These are phyloP conservation scores for Fusarium tuaranense DNA, from an alignment of 2,329 filamentous ascomycete species.

Conservation along the genomic window DNA sequence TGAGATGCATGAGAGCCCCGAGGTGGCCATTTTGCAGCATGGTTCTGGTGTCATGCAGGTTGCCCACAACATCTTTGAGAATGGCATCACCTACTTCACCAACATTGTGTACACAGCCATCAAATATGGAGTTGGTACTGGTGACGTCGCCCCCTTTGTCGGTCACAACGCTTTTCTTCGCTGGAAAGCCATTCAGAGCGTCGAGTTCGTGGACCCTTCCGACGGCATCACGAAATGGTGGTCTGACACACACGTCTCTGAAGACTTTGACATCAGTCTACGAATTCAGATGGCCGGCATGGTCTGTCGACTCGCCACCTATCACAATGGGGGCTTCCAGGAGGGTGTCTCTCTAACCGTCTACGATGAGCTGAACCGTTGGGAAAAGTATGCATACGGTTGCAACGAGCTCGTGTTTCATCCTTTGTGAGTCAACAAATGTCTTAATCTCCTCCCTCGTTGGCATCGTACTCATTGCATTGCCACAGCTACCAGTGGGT, in stretches of 20 bases:
- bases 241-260: constrained; percentile 81
- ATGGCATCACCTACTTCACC: constrained; percentile 80
- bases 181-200: constrained; percentile 61
- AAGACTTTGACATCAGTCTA: constrained; percentile 82
- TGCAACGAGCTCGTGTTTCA: constrained; percentile 79
- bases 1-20: constrained; percentile 77
- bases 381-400: constrained; percentile 81
- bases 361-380: constrained; percentile 77
- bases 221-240: constrained; percentile 75
- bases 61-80: constrained; percentile 78
- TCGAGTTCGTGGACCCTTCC: constrained; percentile 34
- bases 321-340: constrained; percentile 77
- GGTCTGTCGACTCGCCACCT: constrained; percentile 75
- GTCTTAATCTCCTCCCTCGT: neutral
- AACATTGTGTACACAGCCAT: constrained; percentile 82
- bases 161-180: constrained; percentile 82
- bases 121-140: constrained; percentile 75
- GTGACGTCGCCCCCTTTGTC: constrained; percentile 80
- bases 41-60: constrained; percentile 83
- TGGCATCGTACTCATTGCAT: neutral
- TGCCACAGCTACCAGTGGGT: constrained; percentile 61
- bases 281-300: constrained; percentile 77
- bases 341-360: constrained; percentile 80
- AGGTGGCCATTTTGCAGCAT: constrained; percentile 79
- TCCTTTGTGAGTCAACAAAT: constrained; percentile 60